Evolutionary conservation across 2,329 filamentous ascomycete species (phyloP), one percentile per base, ranked within the genome.

Genomic region (Elsinoe ampelina): DNA sequence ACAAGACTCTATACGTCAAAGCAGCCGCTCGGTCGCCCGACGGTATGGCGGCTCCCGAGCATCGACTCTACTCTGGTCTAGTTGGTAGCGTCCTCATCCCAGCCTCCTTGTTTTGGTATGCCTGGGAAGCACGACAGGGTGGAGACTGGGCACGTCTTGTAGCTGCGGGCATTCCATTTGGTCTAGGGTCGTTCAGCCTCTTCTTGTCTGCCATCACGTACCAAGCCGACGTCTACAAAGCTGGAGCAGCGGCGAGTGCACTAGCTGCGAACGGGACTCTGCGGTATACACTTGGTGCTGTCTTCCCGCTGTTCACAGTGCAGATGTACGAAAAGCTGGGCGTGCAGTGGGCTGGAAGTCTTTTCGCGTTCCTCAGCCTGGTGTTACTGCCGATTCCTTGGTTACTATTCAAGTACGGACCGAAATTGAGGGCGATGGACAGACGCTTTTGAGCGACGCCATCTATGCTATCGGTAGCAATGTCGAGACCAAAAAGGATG

Each of bases 31-130:
- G 54, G 74, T 71, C 58, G 71, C 52, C 52, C 10, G 26, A 32
- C 20, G 36, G 26, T 71, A 26, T 70, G 74, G 0, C 77, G 79
- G 0, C 72, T 78, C 0, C 80, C 84, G 71, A 76, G 82, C 55
- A 70, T 78, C 11, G 78, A 77, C 1, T 73, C 74, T 0, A 63
- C 80, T 1, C 71, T 20, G 36, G 11, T 2, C 36, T 55, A 4
- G 36, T 42, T n/a, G 52, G 52, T 11, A 55, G 52, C 38, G 19
- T 55, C 36, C 17, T 81, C 34, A 74, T 83, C 1, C 80, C 81
- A 0, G 64, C 77, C n/a, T 76, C 78, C 8, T 70, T 84, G 0
- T 77, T 83, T 60, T 76, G 77, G 69, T 83, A 82, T 63, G 80
- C 80, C 30, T 83, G 80, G 79, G 71, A 74, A 1, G 80, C 80